Percentiles rank a stretch among this genome's conserved stretches.
Conservation (phyloP, 257 asterid genomes). For the Solanum pimpinellifolium region DNA sequence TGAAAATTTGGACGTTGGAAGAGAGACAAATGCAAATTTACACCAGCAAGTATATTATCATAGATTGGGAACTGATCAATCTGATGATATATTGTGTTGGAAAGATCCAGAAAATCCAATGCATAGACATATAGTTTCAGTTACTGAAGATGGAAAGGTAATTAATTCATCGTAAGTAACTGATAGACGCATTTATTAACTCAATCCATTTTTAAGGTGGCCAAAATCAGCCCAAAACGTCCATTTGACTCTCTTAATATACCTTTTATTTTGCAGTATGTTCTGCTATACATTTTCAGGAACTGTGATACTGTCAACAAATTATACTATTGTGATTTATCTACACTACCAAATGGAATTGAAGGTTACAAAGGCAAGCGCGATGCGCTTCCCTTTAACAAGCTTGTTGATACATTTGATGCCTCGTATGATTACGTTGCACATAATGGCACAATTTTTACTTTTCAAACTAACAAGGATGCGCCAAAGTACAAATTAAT, state of each 20-base stretch:
- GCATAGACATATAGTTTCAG: constrained; percentile 50
- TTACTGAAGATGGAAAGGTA: constrained; percentile 95
- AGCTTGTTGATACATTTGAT: constrained; percentile 68
- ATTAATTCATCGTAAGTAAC: background rate
- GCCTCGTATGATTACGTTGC: constrained; percentile 68
- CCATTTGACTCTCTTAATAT: background rate
- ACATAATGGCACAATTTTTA: constrained; percentile 65
- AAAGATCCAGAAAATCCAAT: constrained; percentile 74
- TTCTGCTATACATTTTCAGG: constrained; percentile 43
- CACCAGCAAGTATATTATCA: constrained; percentile 88
- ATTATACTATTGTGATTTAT: constrained; percentile 65
- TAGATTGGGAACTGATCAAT: constrained; percentile 80
- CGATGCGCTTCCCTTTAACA: constrained; percentile 64
- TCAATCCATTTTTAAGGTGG: background rate
- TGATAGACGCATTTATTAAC: background rate
- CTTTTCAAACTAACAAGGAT: constrained; percentile 74
- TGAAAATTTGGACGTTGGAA: constrained; percentile 69
- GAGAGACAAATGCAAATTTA: constrained; percentile 72
- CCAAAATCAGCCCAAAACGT: background rate
- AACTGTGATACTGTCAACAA: constrained; percentile 88
- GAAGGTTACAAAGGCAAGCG: constrained; percentile 44
- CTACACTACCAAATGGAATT: constrained; percentile 56
- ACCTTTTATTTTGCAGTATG: constrained; percentile 50
- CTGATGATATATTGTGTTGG: constrained; percentile 86
- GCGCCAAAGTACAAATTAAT: constrained; percentile 90